These are phyloP conservation scores for Amniculicola lignicola DNA, from an alignment of 495 filamentous ascomycete species.

Conservation along the genomic window DNA sequence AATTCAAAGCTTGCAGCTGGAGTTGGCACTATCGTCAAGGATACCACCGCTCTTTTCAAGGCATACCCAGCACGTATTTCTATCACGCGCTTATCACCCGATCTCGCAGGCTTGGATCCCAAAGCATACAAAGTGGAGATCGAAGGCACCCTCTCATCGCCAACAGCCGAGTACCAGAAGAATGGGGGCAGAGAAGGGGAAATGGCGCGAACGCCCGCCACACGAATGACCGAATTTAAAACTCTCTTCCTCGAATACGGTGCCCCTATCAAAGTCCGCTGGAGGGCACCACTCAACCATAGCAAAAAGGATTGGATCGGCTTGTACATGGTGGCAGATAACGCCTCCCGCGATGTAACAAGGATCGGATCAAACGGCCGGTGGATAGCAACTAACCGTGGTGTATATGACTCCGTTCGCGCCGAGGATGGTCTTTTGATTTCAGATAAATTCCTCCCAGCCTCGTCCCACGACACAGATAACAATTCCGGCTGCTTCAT, in stretches of 20 bases:
- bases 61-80: slow-evolving; percentile 86
- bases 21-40: slow-evolving; percentile 80
- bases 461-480: slow-evolving; percentile 47
- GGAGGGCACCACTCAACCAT: slow-evolving; percentile 89
- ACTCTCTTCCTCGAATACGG: slow-evolving; percentile 84
- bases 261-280: slow-evolving; percentile 82
- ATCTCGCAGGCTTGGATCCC: slow-evolving; percentile 79
- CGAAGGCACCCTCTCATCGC: slow-evolving; percentile 58
- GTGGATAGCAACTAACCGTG: slow-evolving; percentile 78
- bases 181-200: slow-evolving; percentile 52
- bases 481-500: slow-evolving; percentile 52
- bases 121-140: slow-evolving; percentile 77
- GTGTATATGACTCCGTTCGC: slow-evolving; percentile 71
- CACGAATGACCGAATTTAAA: slow-evolving; percentile 58
- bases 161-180: slow-evolving; percentile 47
- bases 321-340: slow-evolving; percentile 91
- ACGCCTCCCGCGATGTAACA: slow-evolving; percentile 77
- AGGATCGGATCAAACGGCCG: slow-evolving; percentile 81
- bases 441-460: slow-evolving; percentile 56
- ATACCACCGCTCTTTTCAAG: slow-evolving; percentile 83
- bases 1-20: slow-evolving; percentile 82
- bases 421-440: slow-evolving; percentile 76
- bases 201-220: slow-evolving; percentile 49
- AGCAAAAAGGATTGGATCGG: slow-evolving; percentile 94
- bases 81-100: slow-evolving; percentile 74